These are phyloP conservation scores for Myxozyma kluyveri DNA, from an alignment of 805 yeast genomes.

Conservation along the genomic window DNA sequence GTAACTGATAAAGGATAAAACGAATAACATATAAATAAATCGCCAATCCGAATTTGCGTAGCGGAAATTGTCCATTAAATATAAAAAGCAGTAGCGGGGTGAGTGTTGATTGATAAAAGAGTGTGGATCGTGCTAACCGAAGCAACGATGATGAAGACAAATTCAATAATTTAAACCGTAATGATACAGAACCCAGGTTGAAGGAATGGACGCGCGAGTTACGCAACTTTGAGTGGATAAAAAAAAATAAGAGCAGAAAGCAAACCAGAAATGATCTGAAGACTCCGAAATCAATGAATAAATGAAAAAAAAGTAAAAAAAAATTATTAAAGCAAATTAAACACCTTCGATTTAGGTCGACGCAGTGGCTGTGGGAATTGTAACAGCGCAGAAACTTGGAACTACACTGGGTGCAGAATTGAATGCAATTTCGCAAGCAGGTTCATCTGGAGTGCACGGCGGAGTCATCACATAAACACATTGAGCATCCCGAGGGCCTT, in stretches of 20 bases:
- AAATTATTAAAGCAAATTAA: too few species aligned
- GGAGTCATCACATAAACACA: slow-evolving; percentile 14
- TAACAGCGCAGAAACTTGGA: not conserved
- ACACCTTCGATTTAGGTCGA: too few species aligned
- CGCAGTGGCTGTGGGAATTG: not conserved
- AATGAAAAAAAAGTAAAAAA: too few species aligned
- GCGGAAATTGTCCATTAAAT: too few species aligned
- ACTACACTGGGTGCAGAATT: not conserved
- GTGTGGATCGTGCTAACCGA: not conserved
- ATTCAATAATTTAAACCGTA: not conserved
- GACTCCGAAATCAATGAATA: too few species aligned
- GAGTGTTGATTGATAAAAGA: not conserved
- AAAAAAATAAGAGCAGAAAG: not conserved
- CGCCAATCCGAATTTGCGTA: too few species aligned
- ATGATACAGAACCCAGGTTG: not conserved
- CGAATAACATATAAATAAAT: too few species aligned
- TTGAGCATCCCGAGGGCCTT: not conserved
- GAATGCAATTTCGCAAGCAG: not conserved
- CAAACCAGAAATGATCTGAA: too few species aligned
- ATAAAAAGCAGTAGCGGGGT: too few species aligned
- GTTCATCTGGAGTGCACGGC: slow-evolving; percentile 25
- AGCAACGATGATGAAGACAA: not conserved
- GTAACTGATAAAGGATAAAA: too few species aligned
- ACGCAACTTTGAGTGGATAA: not conserved
- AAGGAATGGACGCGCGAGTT: not conserved